These are phyloP conservation scores for Cavenderia fasciculata DNA, from an alignment of 78 protist genomes.

Conservation along the genomic window DNA sequence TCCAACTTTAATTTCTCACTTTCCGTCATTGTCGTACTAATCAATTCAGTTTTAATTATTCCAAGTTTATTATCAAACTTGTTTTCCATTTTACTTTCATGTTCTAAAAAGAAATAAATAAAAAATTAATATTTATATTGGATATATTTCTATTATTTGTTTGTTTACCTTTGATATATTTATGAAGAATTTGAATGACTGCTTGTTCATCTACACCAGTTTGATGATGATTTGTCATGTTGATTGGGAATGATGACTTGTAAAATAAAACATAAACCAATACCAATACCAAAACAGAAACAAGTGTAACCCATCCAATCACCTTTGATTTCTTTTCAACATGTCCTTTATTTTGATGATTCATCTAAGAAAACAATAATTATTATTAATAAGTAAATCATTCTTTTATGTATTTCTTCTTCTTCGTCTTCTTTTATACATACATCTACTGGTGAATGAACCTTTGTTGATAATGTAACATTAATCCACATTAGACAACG, in stretches of 20 bases:
- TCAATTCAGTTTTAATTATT: too few relatives aligned
- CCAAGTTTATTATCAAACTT: too few relatives aligned
- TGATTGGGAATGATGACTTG: neutral
- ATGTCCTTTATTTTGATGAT: slow-evolving; percentile 6
- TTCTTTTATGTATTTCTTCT: neutral
- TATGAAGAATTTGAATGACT: neutral
- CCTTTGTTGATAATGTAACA: too few relatives aligned
- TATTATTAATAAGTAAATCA: neutral
- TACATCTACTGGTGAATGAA: too few relatives aligned
- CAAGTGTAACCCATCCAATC: neutral
- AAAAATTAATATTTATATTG: too few relatives aligned
- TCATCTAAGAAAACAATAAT: neutral
- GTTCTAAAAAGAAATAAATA: too few relatives aligned
- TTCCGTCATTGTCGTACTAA: too few relatives aligned
- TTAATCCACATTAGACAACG: too few relatives aligned
- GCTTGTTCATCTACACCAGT: neutral
- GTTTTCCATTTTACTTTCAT: too few relatives aligned
- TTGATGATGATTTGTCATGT: neutral
- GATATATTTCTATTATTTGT: neutral
- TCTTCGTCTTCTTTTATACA: too few relatives aligned
- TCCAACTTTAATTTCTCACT: too few relatives aligned
- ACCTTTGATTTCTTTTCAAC: neutral
- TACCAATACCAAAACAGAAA: neutral
- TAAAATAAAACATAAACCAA: neutral
- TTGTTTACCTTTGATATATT: neutral